A percentile compares a stretch with the other conserved stretches of the same genome.
phyloP scores from a whole-genome alignment of 352 stramenopile genomes.

The Pythium pyrilobum region DNA sequence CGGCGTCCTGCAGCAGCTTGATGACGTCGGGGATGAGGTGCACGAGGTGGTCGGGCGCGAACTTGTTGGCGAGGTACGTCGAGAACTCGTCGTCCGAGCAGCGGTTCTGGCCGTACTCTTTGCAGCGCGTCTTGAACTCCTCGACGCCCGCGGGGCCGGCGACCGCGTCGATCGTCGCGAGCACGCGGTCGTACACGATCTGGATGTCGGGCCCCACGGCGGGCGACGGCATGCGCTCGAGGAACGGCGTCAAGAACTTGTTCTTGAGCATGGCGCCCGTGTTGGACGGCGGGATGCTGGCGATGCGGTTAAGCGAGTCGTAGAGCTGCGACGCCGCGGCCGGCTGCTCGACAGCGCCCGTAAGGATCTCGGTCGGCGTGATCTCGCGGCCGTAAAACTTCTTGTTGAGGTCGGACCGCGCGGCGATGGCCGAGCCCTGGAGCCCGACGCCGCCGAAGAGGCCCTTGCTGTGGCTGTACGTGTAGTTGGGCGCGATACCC shows the following conservation, averaged over 20 bases:
- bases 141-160: conserved; percentile 52
- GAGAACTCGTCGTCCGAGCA: conserved; percentile 69
- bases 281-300: conserved; percentile 64
- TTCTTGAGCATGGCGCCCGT: conserved; percentile 42
- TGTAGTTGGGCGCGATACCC: conserved; percentile 82
- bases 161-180: conserved; percentile 63
- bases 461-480: conserved; percentile 84
- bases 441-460: conserved; percentile 80
- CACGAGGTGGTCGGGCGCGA: conserved; percentile 64
- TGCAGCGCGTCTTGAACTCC: conserved; percentile 83
- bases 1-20: conserved; percentile 74
- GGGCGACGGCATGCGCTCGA: conserved; percentile 67
- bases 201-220: conserved; percentile 73
- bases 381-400: conserved; percentile 88
- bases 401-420: conserved; percentile 77
- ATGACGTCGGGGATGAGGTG: conserved; percentile 76
- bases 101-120: conserved; percentile 82
- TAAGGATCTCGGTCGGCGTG: conserved; percentile 79
- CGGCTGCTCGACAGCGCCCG: conserved; percentile 73
- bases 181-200: conserved; percentile 80
- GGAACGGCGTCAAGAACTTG: conserved; percentile 61
- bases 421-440: conserved; percentile 77
- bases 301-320: conserved; percentile 69
- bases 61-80: conserved; percentile 62
- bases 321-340: conserved; percentile 78